phyloP scores from a whole-genome alignment of 768 basidiomycete genomes.

The Fomitopsis serialis region DNA sequence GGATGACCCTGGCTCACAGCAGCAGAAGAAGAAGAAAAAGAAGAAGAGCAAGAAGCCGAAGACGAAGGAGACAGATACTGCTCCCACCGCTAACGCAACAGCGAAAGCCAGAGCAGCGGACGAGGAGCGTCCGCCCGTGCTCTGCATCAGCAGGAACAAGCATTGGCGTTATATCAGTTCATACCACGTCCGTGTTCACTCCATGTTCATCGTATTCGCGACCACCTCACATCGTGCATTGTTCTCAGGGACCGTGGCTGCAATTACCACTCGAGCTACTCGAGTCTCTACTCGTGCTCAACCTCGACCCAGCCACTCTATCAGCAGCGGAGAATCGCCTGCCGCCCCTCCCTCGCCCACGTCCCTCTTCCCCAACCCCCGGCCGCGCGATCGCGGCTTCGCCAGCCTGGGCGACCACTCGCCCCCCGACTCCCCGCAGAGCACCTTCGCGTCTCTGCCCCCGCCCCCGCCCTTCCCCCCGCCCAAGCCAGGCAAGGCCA shows the following conservation, averaged over 20 bases:
- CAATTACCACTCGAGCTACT: conserved; percentile 83
- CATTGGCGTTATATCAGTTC: conserved; percentile 94
- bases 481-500: conserved; percentile 58
- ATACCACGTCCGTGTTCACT: conserved; percentile 61
- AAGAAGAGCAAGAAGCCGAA: conserved; percentile 65
- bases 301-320: conserved; percentile 68
- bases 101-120: conserved; percentile 34
- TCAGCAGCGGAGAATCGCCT: conserved; percentile 34
- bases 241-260: conserved; percentile 81
- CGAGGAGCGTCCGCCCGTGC: conserved; percentile 50
- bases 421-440: conserved; percentile 27
- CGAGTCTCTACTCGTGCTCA: conserved; percentile 74
- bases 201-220: not conserved
- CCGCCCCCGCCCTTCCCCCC: conserved; percentile 44
- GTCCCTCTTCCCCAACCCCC: conserved; percentile 15
- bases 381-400: conserved; percentile 41
- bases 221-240: not conserved
- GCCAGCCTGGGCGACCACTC: conserved; percentile 35
- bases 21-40: conserved; percentile 57
- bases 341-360: conserved; percentile 28
- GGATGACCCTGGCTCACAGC: not conserved
- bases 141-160: conserved; percentile 89
- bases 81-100: conserved; percentile 21
- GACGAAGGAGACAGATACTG: conserved; percentile 35
- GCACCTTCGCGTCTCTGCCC: conserved; percentile 23